Evolutionary conservation across 2,329 filamentous ascomycete species (phyloP), one percentile per base, ranked within the genome.

Genomic region (Graphium sp.): DNA sequence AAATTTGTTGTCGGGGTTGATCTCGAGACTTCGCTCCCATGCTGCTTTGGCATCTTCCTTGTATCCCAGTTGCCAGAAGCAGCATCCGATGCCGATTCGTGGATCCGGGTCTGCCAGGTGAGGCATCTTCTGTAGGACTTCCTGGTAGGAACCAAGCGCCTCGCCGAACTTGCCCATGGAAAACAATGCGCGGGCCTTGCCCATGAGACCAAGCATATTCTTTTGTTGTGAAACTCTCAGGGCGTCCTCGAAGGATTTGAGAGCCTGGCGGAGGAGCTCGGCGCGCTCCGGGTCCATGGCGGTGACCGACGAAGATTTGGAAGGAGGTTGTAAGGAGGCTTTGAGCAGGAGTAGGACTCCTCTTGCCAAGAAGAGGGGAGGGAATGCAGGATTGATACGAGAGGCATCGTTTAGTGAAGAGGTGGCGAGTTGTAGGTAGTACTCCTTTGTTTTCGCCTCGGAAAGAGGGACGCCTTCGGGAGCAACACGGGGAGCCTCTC

Each of bases 191-290:
- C 85, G 74, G 7, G 87, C 81, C 48, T 84, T 89, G 29, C 89
- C 91, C 58, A 98, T 69, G 19, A 84, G 61, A 0, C 89, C 89
- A 61, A 98, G 74, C 60, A 95, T 76, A 45, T 98, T 98, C 47
- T 77, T 80, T 17, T 78, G 75, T 31, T 77, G 68, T 0, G 87
- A 94, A 6, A 80, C 74, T 37, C 83, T 74, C 28, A 89, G 73
- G 3, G 87, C 84, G 49, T 95, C 87, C 38, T 98, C 89, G 46
- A 98, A 98, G 35, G 81, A 83, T 52, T 93, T 94, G 36, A 87
- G 60, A 2, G 89, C 85, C 36, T 79, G 74, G 40, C 83, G 81
- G 35, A 94, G 55, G 22, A 84, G 74, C 40, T 94, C 84, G 28
- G 74, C 66, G 46, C 72, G 58, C 39, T 92, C 83, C 3, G 73